Evolutionary conservation across 176 grass and related monocot genomes (phyloP).

Genomic region (Eragrostis curvula): DNA sequence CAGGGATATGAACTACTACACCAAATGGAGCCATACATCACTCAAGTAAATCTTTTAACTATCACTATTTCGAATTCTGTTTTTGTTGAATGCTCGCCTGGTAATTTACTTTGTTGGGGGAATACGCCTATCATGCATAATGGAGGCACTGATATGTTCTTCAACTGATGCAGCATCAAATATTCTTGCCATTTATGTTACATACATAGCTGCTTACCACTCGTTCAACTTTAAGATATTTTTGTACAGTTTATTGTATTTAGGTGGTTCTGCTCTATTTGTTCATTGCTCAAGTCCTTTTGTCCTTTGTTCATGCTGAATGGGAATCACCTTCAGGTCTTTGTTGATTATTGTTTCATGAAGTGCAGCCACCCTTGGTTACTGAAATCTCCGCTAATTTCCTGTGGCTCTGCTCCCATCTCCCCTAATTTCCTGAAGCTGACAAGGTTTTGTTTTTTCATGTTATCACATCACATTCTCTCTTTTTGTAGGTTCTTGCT

Average conservation of each 20-base stretch:
- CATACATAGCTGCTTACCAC: not conserved
- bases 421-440: slow-evolving; percentile 1
- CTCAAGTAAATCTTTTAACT: slow-evolving; percentile 69
- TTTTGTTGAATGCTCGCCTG: slow-evolving; percentile 14
- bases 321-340: not conserved
- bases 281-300: slow-evolving; percentile 15
- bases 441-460: slow-evolving; percentile 15
- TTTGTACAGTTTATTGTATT: not conserved
- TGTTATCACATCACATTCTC: slow-evolving; percentile 28
- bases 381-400: slow-evolving; percentile 24
- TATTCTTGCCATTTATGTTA: not conserved
- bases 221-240: slow-evolving; percentile 12
- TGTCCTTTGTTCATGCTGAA: not conserved
- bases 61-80: slow-evolving; percentile 25
- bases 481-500: slow-evolving; percentile 71
- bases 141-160: slow-evolving; percentile 11
- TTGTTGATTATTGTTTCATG: slow-evolving; percentile 1
- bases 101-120: not conserved
- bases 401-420: not conserved
- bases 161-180: not conserved
- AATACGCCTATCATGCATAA: not conserved
- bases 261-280: not conserved
- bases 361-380: slow-evolving; percentile 20
- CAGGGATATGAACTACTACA: slow-evolving; percentile 98
- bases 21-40: slow-evolving; percentile 99